A percentile compares a stretch with the other conserved stretches of the same genome.
Evolutionary conservation across 441 rosid genomes (phyloP).

Genomic region (Geranium incanum): DNA sequence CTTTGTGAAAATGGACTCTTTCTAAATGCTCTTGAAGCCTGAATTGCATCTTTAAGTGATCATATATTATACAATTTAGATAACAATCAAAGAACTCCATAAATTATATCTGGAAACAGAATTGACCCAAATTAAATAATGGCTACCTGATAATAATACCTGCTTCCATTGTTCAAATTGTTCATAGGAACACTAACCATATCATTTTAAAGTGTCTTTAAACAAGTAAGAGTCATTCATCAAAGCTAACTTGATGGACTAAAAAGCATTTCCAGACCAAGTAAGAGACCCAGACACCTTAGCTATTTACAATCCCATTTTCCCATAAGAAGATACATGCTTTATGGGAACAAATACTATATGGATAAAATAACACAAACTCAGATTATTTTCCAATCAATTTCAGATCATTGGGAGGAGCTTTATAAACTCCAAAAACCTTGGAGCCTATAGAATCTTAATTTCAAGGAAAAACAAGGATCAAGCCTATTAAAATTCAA

Average conservation of each 20-base stretch:
- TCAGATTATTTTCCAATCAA: not conserved
- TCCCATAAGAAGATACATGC: not conserved
- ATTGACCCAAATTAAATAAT: not conserved
- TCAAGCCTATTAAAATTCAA: not conserved
- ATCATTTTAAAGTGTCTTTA: too few species aligned
- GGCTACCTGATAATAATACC: constrained; percentile 46
- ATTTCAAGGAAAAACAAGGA: too few species aligned
- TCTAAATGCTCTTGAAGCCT: not conserved
- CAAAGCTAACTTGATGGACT: too few species aligned
- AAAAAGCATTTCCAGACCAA: too few species aligned
- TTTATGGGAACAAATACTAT: not conserved
- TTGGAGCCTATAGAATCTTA: not conserved
- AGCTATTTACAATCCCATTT: too few species aligned
- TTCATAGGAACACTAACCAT: too few species aligned
- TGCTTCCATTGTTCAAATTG: too few species aligned
- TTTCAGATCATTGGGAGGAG: not conserved
- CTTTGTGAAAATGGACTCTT: not conserved
- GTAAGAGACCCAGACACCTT: not conserved
- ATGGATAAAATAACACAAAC: not conserved
- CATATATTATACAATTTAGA: not conserved
- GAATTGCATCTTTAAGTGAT: not conserved
- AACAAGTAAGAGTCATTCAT: too few species aligned
- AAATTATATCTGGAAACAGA: not conserved
- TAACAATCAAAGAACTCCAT: not conserved
- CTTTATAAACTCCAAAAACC: not conserved